These are phyloP conservation scores for Alternaria rosae DNA, from an alignment of 2,329 filamentous ascomycete species.

Conservation along the genomic window DNA sequence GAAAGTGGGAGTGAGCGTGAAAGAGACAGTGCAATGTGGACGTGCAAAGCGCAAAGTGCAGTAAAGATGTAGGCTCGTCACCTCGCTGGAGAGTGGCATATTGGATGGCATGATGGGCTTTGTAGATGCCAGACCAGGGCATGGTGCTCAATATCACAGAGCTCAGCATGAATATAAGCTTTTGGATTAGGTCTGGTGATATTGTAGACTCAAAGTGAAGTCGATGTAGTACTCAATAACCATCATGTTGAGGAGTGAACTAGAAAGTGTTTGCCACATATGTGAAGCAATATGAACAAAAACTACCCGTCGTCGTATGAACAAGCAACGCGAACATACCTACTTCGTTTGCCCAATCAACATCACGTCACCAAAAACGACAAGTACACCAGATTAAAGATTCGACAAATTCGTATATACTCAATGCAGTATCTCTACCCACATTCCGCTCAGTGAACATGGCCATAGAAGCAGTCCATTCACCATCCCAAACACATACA, in stretches of 20 bases:
- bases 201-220: neutral
- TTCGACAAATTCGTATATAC: constrained; percentile 28
- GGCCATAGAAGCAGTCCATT: constrained; percentile 10
- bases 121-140: too few relatives aligned
- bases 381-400: neutral
- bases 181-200: neutral
- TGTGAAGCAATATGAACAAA: neutral
- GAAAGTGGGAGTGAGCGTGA: neutral
- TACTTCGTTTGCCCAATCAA: neutral
- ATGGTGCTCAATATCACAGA: neutral
- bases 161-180: neutral
- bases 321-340: neutral
- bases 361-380: neutral
- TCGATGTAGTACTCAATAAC: neutral
- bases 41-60: too few relatives aligned
- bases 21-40: neutral
- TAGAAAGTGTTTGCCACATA: neutral
- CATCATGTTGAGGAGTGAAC: neutral
- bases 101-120: neutral
- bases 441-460: constrained; percentile 21
- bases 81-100: neutral
- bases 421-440: constrained; percentile 25
- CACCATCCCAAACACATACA: constrained; percentile 7
- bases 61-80: neutral
- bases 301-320: neutral